Evolutionary conservation across 441 rosid species (phyloP).

Genomic region (Erodium texanum): DNA sequence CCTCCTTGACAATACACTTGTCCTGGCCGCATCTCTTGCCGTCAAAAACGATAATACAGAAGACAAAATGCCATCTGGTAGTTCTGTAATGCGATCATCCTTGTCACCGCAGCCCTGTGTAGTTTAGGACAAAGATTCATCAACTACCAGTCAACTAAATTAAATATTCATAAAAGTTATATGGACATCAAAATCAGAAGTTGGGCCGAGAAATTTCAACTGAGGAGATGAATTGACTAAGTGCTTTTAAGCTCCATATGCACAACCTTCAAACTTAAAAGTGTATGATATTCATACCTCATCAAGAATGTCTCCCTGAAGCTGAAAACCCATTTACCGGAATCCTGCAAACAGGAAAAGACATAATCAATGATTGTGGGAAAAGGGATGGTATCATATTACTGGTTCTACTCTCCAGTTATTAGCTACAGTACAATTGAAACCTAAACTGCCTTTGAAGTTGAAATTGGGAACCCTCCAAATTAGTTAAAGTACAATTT

Average conservation of each 20-base stretch:
- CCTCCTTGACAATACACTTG: constrained; percentile 4
- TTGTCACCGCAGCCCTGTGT: background rate
- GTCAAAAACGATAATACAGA: background rate
- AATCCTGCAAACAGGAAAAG: background rate
- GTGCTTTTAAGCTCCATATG: background rate
- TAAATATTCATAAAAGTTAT: background rate
- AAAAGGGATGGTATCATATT: no score
- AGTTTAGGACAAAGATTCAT: background rate
- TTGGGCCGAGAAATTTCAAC: background rate
- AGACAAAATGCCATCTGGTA: background rate
- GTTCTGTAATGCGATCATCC: background rate
- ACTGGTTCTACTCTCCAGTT: background rate
- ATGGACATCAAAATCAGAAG: background rate
- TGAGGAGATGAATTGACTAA: background rate
- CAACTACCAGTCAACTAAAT: background rate
- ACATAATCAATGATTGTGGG: background rate
- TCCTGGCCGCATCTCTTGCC: background rate
- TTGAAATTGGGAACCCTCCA: background rate
- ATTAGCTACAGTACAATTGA: background rate
- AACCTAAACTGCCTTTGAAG: background rate
- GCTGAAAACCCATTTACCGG: background rate
- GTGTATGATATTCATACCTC: background rate
- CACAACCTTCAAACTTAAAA: background rate
- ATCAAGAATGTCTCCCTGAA: background rate
- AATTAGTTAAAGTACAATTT: background rate